Evolutionary conservation across 1,139 yeast species (phyloP).

Genomic region (Saccharomyces uvarum): DNA sequence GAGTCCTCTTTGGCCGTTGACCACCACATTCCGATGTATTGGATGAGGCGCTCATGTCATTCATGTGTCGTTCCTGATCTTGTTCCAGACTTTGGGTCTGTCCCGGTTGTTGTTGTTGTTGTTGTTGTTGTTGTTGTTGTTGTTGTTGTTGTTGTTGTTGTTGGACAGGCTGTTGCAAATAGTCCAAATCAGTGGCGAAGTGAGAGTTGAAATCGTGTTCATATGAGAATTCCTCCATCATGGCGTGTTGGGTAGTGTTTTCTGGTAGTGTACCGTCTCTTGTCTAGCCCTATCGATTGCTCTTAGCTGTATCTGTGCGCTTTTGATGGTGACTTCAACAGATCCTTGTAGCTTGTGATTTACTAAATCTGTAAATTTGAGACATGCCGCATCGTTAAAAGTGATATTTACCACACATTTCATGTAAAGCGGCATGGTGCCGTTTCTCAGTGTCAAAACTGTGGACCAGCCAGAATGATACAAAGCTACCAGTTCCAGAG

Average conservation of each 20-base stretch:
- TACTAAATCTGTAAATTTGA: background rate
- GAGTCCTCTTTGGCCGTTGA: slow-evolving; percentile 35
- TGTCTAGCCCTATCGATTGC: background rate
- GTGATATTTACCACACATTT: background rate
- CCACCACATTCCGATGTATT: background rate
- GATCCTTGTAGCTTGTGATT: background rate
- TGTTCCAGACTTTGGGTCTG: background rate
- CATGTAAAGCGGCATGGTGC: background rate
- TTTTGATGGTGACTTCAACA: background rate
- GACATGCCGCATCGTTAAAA: background rate
- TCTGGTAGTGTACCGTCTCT: background rate
- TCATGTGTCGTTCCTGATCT: background rate
- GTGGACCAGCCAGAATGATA: background rate
- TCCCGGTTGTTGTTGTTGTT: background rate
- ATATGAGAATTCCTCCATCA: slow-evolving; percentile 10
- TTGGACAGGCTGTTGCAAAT: background rate
- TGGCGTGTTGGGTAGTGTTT: background rate
- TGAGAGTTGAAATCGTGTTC: slow-evolving; percentile 11
- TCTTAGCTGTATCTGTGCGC: slow-evolving; percentile 5
- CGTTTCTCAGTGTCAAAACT: background rate
- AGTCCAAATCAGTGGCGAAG: slow-evolving; percentile 8
- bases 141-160: slow-evolving; percentile 2
- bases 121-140: background rate
- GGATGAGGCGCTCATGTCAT: background rate
- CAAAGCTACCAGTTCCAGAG: background rate